Conservation (phyloP, 371 early-diverging fungal species). For the Mucor circinelloides region DNA sequence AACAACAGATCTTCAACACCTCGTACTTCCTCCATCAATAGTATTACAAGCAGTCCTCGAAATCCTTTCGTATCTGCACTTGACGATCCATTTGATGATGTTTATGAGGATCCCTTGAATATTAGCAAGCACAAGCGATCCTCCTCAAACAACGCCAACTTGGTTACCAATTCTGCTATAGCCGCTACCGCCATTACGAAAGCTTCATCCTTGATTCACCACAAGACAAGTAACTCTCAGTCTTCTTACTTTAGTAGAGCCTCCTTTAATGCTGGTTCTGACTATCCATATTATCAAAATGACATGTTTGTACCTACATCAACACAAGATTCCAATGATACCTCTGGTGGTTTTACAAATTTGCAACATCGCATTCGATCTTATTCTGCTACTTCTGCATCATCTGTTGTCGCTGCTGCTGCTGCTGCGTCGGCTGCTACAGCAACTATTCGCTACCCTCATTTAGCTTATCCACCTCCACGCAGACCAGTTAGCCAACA, state of each 20-base stretch:
- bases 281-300: not conserved
- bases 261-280: not conserved
- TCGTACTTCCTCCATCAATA: not conserved
- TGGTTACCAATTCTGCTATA: not conserved
- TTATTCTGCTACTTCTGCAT: constrained; percentile 3
- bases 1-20: constrained; percentile 1
- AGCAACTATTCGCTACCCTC: not conserved
- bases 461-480: not conserved
- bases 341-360: not conserved
- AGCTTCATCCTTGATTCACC: not conserved
- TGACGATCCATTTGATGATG: constrained; percentile 46
- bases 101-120: constrained; percentile 12
- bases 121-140: not conserved
- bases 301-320: constrained; percentile 8
- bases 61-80: constrained; percentile 21
- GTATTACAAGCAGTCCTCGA: not conserved
- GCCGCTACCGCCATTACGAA: not conserved
- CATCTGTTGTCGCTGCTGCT: not conserved
- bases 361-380: constrained; percentile 1
- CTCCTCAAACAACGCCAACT: not conserved
- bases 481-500: not conserved
- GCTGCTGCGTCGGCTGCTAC: not conserved
- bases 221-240: constrained; percentile 39
- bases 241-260: constrained; percentile 33
- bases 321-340: not conserved